Evolutionary conservation across 2,329 filamentous ascomycete genomes (phyloP), one percentile per base, ranked within the genome.

Genomic region (Thielaviopsis cerberus): DNA sequence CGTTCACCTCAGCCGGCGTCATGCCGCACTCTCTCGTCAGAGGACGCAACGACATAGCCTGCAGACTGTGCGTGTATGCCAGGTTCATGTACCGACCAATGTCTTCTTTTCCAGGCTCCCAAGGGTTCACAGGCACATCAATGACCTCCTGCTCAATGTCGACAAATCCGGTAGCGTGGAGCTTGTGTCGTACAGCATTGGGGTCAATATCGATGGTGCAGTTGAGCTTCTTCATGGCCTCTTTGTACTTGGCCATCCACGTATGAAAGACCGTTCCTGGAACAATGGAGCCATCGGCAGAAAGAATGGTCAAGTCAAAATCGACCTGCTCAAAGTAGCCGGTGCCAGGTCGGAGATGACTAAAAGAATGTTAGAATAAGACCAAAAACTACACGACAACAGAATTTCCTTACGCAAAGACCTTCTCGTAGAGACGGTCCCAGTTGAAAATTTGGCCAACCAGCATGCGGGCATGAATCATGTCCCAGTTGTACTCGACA

Each of bases 261-360:
- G 79, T 72, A 51, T 73, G 69, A 17, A 91, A 71, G 26, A 76
- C 72, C 7, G 83, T 80, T 41, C 79, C 71, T 3, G 70, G 63
- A 11, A 78, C 74, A 15, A 86, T 70, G 0, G 80, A 79, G 37
- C 77, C 76, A 64, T 86, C 81, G 62, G 88, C 83, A 65, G 81
- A 85, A 55, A 80, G 80, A 20, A 88, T 88, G 53, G 78, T 74
- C 69, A 86, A 86, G 69, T 97, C 88, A 57, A 97, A 85, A 68
- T 97, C 91, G 53, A 94, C 80, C 64, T 94, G 88, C 69, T 97
- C 90, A 58, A 96, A 76, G 66, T 77, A 79, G 57, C 90, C 91
- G 48, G 73, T 76, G 1, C 83, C 83, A 1, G 88, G 88, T 64
- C 81, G 82, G 25, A 96, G 75, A 66, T 94, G 86, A 57, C 85